Evolutionary conservation across 139 green algal genomes (phyloP).

Genomic region (Nannochloris sp.): DNA sequence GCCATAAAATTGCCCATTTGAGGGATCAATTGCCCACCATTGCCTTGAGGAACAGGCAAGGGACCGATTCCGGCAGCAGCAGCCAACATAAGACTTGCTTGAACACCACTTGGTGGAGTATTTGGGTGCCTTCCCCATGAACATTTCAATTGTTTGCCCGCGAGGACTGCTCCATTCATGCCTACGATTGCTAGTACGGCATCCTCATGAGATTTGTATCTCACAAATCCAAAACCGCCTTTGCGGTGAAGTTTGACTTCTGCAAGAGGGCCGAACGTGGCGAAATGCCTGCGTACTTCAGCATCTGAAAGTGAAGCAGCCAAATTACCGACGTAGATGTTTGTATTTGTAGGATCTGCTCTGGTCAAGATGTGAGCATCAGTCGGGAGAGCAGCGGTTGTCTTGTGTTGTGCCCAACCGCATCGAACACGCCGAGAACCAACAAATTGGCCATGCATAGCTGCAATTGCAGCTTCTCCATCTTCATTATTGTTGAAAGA

Average conservation of each 20-base stretch:
- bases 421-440: slow-evolving; percentile 47
- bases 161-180: slow-evolving; percentile 37
- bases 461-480: slow-evolving; percentile 47
- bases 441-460: slow-evolving; percentile 53
- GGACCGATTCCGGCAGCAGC: slow-evolving; percentile 3
- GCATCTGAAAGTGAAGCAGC: slow-evolving; percentile 35
- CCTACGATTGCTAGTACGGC: slow-evolving; percentile 56
- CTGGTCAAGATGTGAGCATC: slow-evolving; percentile 7
- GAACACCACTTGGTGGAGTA: slow-evolving; percentile 62
- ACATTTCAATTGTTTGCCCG: slow-evolving; percentile 42
- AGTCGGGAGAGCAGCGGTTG: not conserved
- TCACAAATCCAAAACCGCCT: slow-evolving; percentile 63
- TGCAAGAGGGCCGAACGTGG: slow-evolving; percentile 41
- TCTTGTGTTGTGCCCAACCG: slow-evolving; percentile 73
- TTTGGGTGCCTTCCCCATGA: slow-evolving; percentile 45
- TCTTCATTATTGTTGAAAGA: slow-evolving; percentile 52
- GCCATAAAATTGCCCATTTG: not conserved
- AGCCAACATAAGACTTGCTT: slow-evolving; percentile 66
- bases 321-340: slow-evolving; percentile 71
- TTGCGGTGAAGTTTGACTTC: slow-evolving; percentile 66
- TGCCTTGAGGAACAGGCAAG: not conserved
- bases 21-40: not conserved
- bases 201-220: slow-evolving; percentile 38
- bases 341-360: slow-evolving; percentile 58
- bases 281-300: slow-evolving; percentile 35